Percentiles rank a stretch among this genome's conserved stretches.
Conservation (phyloP, 352 stramenopile genomes). For the Phytophthora aleatoria region DNA sequence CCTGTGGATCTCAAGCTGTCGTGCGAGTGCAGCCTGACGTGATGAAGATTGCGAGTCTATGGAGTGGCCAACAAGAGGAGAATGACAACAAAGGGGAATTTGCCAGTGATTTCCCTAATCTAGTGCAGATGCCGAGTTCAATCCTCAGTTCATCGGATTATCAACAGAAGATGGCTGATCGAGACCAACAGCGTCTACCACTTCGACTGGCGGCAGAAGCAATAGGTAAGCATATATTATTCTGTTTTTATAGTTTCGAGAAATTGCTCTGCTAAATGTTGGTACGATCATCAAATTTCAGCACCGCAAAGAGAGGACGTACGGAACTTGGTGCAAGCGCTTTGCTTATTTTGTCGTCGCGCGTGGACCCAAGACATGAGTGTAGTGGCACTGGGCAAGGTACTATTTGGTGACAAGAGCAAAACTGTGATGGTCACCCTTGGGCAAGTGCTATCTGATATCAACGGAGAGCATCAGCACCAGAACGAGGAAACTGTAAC, state of each 20-base stretch:
- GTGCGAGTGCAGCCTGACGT: constrained; percentile 39
- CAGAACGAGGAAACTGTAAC: constrained; percentile 10
- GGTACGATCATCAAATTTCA: neutral
- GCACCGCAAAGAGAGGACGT: constrained; percentile 20
- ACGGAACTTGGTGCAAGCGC: constrained; percentile 10
- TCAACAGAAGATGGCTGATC: neutral
- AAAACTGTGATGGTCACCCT: constrained; percentile 16
- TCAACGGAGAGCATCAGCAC: neutral
- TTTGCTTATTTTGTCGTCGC: constrained; percentile 24
- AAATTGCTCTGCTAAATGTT: neutral
- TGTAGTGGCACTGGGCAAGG: neutral
- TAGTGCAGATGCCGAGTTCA: no score
- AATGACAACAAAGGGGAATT: neutral
- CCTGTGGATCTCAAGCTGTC: constrained; percentile 46
- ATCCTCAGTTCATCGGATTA: neutral
- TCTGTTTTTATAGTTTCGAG: neutral
- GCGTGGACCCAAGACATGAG: constrained; percentile 8
- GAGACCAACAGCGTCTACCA: constrained; percentile 13
- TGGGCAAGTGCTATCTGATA: neutral
- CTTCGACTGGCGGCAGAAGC: constrained; percentile 27
- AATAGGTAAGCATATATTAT: constrained; percentile 17
- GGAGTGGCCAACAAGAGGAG: constrained; percentile 14
- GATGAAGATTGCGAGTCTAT: constrained; percentile 27
- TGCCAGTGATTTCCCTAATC: neutral
- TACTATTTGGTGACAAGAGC: constrained; percentile 28